Evolutionary conservation across 2,329 filamentous ascomycete species (phyloP).

Genomic region (Venturia aucupariae): DNA sequence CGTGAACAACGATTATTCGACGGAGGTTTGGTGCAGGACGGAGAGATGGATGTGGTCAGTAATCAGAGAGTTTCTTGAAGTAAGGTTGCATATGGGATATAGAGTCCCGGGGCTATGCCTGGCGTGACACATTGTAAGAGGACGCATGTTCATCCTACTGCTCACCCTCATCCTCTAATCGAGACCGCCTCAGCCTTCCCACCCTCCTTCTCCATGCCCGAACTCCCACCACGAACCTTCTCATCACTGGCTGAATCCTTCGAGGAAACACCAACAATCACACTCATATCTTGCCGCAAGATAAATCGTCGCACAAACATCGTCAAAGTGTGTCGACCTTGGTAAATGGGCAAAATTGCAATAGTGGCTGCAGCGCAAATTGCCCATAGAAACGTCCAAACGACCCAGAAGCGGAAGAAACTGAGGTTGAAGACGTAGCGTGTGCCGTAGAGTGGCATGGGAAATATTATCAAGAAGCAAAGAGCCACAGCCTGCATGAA

Average conservation of each 20-base stretch:
- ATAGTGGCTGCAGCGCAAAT: constrained; percentile 4
- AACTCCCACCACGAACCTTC: background rate
- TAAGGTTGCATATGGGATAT: too few species aligned
- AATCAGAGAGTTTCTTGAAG: too few species aligned
- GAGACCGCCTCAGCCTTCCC: background rate
- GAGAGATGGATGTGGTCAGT: too few species aligned
- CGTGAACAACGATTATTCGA: too few species aligned
- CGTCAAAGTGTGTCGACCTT: constrained; percentile 7
- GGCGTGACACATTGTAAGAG: too few species aligned
- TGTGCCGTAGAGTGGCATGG: constrained; percentile 14
- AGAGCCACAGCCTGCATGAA: background rate
- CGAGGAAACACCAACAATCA: background rate
- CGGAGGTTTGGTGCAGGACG: too few species aligned
- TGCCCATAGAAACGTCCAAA: constrained; percentile 7
- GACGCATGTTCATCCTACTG: too few species aligned
- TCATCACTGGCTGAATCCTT: background rate
- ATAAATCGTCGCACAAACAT: constrained; percentile 2
- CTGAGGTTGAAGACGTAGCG: constrained; percentile 7
- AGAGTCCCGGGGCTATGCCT: too few species aligned
- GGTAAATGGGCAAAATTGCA: background rate
- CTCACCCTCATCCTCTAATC: background rate
- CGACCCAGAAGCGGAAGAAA: constrained; percentile 12
- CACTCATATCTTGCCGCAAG: background rate
- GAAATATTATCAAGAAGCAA: background rate
- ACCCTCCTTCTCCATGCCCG: background rate